A percentile compares a stretch with the other conserved stretches of the same genome.
Evolutionary conservation across 805 yeast genomes (phyloP).

Genomic region (Candida tibetensis): DNA sequence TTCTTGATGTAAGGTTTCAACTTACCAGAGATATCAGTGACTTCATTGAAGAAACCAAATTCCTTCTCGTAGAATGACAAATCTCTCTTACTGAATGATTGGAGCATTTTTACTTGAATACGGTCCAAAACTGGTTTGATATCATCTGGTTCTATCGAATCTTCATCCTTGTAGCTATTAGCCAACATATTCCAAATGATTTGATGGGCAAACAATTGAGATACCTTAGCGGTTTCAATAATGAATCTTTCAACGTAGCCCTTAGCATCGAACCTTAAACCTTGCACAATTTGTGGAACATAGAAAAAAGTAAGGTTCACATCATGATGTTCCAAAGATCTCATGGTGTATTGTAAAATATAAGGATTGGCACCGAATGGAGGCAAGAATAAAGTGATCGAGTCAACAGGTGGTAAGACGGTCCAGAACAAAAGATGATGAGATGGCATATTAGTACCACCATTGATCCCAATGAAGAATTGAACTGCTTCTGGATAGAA

Average conservation of each 20-base stretch:
- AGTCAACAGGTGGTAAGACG: slow-evolving; percentile 75
- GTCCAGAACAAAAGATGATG: slow-evolving; percentile 63
- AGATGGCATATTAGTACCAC: slow-evolving; percentile 35
- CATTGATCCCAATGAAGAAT: slow-evolving; percentile 45
- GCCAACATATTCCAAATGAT: slow-evolving; percentile 98
- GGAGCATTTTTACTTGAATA: slow-evolving; percentile 63
- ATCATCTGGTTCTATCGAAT: slow-evolving; percentile 71
- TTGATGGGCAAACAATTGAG: slow-evolving; percentile 93
- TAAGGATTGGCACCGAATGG: slow-evolving; percentile 63
- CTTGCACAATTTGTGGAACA: slow-evolving; percentile 97
- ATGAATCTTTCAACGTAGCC: slow-evolving; percentile 90
- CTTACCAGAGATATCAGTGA: slow-evolving; percentile 91
- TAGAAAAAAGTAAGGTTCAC: slow-evolving; percentile 89
- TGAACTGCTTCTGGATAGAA: slow-evolving; percentile 58
- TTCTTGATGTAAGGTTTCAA: slow-evolving; percentile 92
- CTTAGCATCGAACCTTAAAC: slow-evolving; percentile 72
- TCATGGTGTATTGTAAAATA: slow-evolving; percentile 82
- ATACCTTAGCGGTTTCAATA: slow-evolving; percentile 85
- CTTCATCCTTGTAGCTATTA: slow-evolving; percentile 87
- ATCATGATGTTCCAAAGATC: slow-evolving; percentile 84
- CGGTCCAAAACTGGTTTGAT: slow-evolving; percentile 80
- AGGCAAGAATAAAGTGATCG: slow-evolving; percentile 80
- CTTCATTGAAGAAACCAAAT: slow-evolving; percentile 85
- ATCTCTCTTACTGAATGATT: slow-evolving; percentile 59
- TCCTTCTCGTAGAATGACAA: slow-evolving; percentile 72